phyloP scores from a whole-genome alignment of 305 asterid genomes.

The Coffea humblotiana region DNA sequence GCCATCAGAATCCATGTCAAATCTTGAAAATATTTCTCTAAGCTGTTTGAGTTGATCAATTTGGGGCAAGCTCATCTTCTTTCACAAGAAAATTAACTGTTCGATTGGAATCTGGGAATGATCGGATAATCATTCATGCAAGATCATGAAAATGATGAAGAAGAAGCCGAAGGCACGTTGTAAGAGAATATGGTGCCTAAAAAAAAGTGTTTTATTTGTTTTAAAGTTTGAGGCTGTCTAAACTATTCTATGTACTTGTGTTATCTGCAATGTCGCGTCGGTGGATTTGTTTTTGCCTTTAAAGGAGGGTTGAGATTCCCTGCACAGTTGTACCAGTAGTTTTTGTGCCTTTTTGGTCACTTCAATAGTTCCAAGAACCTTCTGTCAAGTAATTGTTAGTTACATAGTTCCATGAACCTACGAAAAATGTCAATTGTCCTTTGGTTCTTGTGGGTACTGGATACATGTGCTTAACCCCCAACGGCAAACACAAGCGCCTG shows the following conservation, averaged over 20 bases:
- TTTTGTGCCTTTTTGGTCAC: neutral
- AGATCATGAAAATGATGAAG: neutral
- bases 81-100: neutral
- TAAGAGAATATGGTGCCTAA: neutral
- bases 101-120: neutral
- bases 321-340: slow-evolving; percentile 3
- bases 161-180: neutral
- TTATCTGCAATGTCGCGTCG: slow-evolving; percentile 13
- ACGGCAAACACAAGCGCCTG: neutral
- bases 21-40: slow-evolving; percentile 48
- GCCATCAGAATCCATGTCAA: slow-evolving; percentile 66
- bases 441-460: neutral
- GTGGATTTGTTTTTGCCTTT: slow-evolving; percentile 18
- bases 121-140: neutral
- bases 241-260: neutral
- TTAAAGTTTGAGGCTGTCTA: slow-evolving; percentile 15
- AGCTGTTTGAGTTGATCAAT: slow-evolving; percentile 46
- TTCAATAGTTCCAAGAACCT: slow-evolving; percentile 20
- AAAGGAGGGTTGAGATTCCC: slow-evolving; percentile 10
- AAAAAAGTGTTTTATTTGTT: slow-evolving; percentile 13
- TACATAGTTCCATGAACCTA: slow-evolving; percentile 22
- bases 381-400: neutral
- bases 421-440: neutral
- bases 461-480: neutral
- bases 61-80: slow-evolving; percentile 29